Evolutionary conservation across 78 protist species (phyloP).

Genomic region (Dictyostelium capitatum): DNA sequence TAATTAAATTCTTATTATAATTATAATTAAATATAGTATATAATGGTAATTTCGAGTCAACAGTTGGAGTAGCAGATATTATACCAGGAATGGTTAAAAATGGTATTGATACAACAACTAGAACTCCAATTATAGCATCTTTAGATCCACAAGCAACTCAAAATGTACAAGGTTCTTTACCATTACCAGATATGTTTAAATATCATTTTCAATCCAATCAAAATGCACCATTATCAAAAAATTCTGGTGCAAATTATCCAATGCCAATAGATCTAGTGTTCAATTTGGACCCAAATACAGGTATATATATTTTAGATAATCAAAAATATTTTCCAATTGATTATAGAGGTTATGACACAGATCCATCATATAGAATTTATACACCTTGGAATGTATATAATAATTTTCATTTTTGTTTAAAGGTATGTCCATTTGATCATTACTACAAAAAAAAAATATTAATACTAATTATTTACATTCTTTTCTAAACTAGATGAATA

Average conservation of each 20-base stretch:
- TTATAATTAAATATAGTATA: slow-evolving; percentile 2
- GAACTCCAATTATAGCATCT: neutral
- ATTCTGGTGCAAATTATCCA: neutral
- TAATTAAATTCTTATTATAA: too few relatives aligned
- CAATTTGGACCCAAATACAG: neutral
- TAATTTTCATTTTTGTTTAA: slow-evolving; percentile 76
- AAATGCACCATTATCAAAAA: neutral
- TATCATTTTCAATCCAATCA: neutral
- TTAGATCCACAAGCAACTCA: neutral
- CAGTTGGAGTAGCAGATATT: neutral
- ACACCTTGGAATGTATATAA: neutral
- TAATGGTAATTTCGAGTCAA: neutral
- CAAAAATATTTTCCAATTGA: slow-evolving; percentile 18
- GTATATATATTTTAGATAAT: neutral
- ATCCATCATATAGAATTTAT: neutral
- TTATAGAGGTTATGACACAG: neutral
- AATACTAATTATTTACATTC: neutral
- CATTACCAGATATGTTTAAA: neutral
- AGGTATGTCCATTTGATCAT: neutral
- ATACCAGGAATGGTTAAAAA: slow-evolving; percentile 28
- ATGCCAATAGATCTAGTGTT: neutral
- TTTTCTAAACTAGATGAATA: neutral
- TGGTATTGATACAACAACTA: neutral
- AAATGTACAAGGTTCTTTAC: neutral
- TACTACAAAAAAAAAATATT: neutral